Percentiles rank a stretch among this genome's conserved stretches.
These are phyloP conservation scores for Coelastrella sp. DNA, from an alignment of 139 green algal species.

Conservation along the genomic window DNA sequence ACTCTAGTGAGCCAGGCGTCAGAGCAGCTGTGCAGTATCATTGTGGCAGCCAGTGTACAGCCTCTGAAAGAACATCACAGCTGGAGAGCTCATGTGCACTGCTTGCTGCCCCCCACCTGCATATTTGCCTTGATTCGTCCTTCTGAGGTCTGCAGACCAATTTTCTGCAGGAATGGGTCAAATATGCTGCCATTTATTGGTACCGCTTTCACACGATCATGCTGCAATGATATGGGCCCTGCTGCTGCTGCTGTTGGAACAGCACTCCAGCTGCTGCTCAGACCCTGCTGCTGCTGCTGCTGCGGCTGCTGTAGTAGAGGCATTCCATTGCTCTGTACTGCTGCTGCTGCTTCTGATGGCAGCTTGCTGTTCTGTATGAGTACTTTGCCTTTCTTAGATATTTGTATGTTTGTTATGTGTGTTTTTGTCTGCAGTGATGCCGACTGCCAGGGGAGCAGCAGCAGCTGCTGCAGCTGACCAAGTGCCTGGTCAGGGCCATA, in stretches of 20 bases:
- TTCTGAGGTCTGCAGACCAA: slow-evolving; percentile 66
- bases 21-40: background rate
- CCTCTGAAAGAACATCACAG: too few relatives aligned
- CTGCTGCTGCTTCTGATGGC: background rate
- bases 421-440: background rate
- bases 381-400: slow-evolving; percentile 14
- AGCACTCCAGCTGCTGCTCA: slow-evolving; percentile 39
- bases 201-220: slow-evolving; percentile 64
- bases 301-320: background rate
- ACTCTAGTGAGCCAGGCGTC: background rate
- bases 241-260: background rate
- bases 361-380: slow-evolving; percentile 30
- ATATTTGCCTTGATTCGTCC: slow-evolving; percentile 58
- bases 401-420: background rate
- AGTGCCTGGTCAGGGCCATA: background rate
- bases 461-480: slow-evolving; percentile 24
- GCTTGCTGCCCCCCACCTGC: slow-evolving; percentile 28
- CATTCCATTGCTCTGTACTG: background rate
- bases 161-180: slow-evolving; percentile 68
- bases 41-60: too few relatives aligned
- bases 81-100: too few relatives aligned
- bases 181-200: slow-evolving; percentile 50
- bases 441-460: slow-evolving; percentile 27
- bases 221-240: slow-evolving; percentile 31
- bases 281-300: slow-evolving; percentile 37